Percentiles rank a stretch among this genome's conserved stretches.
phyloP scores from a whole-genome alignment of 1,139 yeast genomes.

The Candida albicans region DNA sequence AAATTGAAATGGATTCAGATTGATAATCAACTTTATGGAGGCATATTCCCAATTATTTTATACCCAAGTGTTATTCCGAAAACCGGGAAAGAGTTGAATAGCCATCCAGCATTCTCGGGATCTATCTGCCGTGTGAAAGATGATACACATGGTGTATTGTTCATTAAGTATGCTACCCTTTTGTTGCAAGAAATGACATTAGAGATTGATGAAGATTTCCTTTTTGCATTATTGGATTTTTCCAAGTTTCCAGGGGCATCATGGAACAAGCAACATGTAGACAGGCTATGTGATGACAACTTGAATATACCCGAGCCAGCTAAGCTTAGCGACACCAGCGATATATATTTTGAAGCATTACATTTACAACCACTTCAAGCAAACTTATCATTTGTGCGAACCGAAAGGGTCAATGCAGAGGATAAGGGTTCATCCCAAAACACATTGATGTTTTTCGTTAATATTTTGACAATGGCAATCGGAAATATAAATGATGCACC shows the following conservation, averaged over 20 bases:
- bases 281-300: slow-evolving; percentile 61
- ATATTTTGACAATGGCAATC: slow-evolving; percentile 91
- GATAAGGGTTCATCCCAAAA: slow-evolving; percentile 61
- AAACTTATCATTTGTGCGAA: slow-evolving; percentile 87
- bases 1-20: slow-evolving; percentile 93
- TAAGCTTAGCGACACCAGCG: slow-evolving; percentile 58
- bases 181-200: slow-evolving; percentile 87
- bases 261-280: slow-evolving; percentile 54
- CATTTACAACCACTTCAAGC: slow-evolving; percentile 90
- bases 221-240: slow-evolving; percentile 80
- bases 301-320: slow-evolving; percentile 72
- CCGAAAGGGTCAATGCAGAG: slow-evolving; percentile 71
- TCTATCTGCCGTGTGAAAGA: slow-evolving; percentile 84
- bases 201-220: slow-evolving; percentile 91
- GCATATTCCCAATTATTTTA: slow-evolving; percentile 83
- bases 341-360: slow-evolving; percentile 86
- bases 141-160: slow-evolving; percentile 84
- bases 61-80: slow-evolving; percentile 92
- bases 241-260: slow-evolving; percentile 69
- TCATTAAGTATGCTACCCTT: slow-evolving; percentile 87
- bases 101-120: slow-evolving; percentile 88
- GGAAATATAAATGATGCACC: slow-evolving; percentile 99
- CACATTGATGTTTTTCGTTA: slow-evolving; percentile 71
- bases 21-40: slow-evolving; percentile 89
- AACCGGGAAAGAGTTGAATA: slow-evolving; percentile 77